These are phyloP conservation scores for Erigeron philadelphicus DNA, from an alignment of 140 eudicot genomes.

Conservation along the genomic window DNA sequence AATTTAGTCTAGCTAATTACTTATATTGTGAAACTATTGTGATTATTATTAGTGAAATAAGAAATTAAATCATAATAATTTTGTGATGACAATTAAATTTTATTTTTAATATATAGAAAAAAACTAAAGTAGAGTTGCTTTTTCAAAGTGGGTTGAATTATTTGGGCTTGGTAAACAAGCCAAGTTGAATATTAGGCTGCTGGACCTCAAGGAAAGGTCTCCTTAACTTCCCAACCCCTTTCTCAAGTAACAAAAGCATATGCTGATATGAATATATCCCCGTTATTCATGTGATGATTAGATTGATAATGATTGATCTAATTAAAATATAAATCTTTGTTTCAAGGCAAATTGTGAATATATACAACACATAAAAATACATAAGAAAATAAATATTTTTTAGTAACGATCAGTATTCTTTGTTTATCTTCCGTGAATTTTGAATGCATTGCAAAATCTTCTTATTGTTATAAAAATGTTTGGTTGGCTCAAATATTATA, in stretches of 20 bases:
- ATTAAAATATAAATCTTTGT: no score
- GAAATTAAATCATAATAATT: neutral
- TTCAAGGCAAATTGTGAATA: no score
- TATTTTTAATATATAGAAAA: neutral
- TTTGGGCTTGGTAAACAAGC: constrained; percentile 28
- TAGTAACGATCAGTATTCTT: no score
- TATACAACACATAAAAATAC: no score
- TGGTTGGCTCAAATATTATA: no score
- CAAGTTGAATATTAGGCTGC: constrained; percentile 16
- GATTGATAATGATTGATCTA: no score
- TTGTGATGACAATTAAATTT: neutral
- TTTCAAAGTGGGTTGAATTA: neutral
- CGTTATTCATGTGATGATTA: neutral
- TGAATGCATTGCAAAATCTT: no score
- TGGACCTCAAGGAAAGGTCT: constrained; percentile 19
- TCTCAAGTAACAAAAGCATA: constrained; percentile 19
- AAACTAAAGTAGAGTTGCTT: neutral
- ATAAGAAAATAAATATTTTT: no score
- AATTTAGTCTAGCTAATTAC: no score
- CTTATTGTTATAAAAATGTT: no score
- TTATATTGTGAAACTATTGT: neutral
- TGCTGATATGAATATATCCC: neutral
- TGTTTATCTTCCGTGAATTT: no score
- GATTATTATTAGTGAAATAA: neutral
- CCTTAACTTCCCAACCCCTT: constrained; percentile 26